Evolutionary conservation across 2,329 filamentous ascomycete genomes (phyloP), one percentile per base, ranked within the genome.

Genomic region (Leptographium flavum): DNA sequence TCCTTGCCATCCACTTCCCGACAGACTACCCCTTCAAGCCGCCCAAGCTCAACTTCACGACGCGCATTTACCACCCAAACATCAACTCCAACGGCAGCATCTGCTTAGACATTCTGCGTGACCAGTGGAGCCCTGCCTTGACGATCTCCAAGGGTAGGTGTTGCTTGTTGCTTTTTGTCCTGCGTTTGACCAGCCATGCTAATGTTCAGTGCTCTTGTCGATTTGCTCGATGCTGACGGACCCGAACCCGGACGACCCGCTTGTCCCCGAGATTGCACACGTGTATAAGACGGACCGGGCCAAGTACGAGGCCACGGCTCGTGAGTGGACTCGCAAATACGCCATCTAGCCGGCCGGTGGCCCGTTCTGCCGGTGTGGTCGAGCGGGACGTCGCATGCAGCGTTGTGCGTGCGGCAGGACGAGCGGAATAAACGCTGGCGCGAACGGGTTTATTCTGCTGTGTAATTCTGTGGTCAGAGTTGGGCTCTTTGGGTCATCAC

Each of bases 11-110:
- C 63, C 87, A 95, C 71, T 96, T 98, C 76, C 92, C 92, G 56
- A 98, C 92, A 75, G 92, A 98, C 75, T 98, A 98, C 70, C 92
- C 92, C 36, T 98, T 98, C 78, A 98, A 98, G 83, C 92, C 92
- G 52, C 92, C 92, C 57, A 98, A 98, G 79, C 88, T 98, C 69
- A 95, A 95, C 83, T 98, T 98, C 78, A 96, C 87, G 58, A 98
- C 92, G 54, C 84, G 90, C 63, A 96, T 98, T 73, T 98, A 98
- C 67, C 92, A 98, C 72, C 92, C 92, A 60, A 98, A 98, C 72
- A 98, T 98, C 87, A 98, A 98, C 80, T 94, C 87, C 56, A 96
- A 96, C 67, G 92, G 92, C 67, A 95, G 88, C 69, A 98, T 98
- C 68, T 98, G 92, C 67, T 71, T 98, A 64, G 92, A 98, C 62